Conservation (phyloP, 2,329 filamentous ascomycete genomes). For the Apiospora hydei region DNA sequence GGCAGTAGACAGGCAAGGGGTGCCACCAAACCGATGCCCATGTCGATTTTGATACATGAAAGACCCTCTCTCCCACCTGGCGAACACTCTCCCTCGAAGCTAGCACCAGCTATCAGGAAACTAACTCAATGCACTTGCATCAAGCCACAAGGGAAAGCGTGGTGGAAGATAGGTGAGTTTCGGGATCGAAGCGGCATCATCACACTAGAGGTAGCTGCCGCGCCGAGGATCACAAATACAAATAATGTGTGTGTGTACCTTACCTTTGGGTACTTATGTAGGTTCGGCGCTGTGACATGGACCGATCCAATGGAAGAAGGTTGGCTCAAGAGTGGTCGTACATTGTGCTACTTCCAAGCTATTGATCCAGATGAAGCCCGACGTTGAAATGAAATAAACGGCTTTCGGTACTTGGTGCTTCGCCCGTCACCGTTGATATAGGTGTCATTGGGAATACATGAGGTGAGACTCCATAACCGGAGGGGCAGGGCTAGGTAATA, state of each 20-base stretch:
- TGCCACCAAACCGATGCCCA: slow-evolving; percentile 2
- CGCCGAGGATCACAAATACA: neutral
- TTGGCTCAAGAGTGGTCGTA: neutral
- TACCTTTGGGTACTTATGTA: neutral
- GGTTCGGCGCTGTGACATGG: neutral
- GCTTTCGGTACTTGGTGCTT: slow-evolving; percentile 14
- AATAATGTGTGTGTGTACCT: neutral
- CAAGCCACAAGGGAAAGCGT: slow-evolving; percentile 5
- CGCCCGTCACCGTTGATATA: neutral
- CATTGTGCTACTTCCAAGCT: neutral
- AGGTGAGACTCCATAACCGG: slow-evolving; percentile 2
- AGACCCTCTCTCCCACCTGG: slow-evolving; percentile 13
- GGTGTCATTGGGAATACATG: neutral
- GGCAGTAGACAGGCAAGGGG: neutral
- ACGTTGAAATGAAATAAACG: slow-evolving; percentile 4
- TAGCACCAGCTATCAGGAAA: slow-evolving; percentile 1
- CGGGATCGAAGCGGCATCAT: slow-evolving; percentile 6
- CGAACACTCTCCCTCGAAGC: neutral
- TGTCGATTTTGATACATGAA: slow-evolving; percentile 15
- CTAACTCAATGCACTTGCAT: slow-evolving; percentile 12
- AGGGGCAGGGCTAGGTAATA: slow-evolving; percentile 16
- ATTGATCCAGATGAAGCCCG: neutral
- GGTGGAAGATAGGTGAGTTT: slow-evolving; percentile 1
- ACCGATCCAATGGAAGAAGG: too few relatives aligned
- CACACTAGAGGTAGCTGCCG: neutral